phyloP scores from a whole-genome alignment of 2,329 filamentous ascomycete genomes.

The Alternaria brassicicola region DNA sequence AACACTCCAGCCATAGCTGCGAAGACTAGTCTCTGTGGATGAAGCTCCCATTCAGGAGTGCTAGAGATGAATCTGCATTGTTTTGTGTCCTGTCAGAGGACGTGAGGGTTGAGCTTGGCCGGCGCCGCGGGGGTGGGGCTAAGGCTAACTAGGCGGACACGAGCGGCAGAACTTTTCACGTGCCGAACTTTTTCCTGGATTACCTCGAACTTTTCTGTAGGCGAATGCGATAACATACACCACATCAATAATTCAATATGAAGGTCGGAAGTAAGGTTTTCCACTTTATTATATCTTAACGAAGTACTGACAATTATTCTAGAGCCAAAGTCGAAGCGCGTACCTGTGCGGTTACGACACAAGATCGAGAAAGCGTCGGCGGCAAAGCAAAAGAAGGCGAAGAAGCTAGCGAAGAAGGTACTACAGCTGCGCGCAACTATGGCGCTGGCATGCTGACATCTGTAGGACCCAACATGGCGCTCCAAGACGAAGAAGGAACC shows the following conservation, averaged over 20 bases:
- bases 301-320: slow-evolving; percentile 16
- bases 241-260: slow-evolving; percentile 36
- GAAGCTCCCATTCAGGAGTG: not conserved
- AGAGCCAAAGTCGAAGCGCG: slow-evolving; percentile 96
- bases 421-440: not conserved
- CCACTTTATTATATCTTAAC: rapidly evolving
- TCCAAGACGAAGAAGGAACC: slow-evolving; percentile 97
- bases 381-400: slow-evolving; percentile 87
- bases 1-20: not conserved
- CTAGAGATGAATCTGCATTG: not conserved
- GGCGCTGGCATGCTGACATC: slow-evolving; percentile 24
- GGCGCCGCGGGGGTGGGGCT: slow-evolving; percentile 12
- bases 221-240: slow-evolving; percentile 18
- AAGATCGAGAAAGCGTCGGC: slow-evolving; percentile 94
- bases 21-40: not conserved
- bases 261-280: slow-evolving; percentile 51
- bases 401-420: slow-evolving; percentile 85
- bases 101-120: not conserved
- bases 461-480: slow-evolving; percentile 89
- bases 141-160: slow-evolving; percentile 7
- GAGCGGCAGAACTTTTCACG: slow-evolving; percentile 13
- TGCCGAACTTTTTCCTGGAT: slow-evolving; percentile 24
- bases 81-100: not conserved
- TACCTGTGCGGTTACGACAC: slow-evolving; percentile 84
- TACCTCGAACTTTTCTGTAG: slow-evolving; percentile 34